A percentile compares a stretch with the other conserved stretches of the same genome.
phyloP scores from a whole-genome alignment of 257 asterid genomes.

The Rauvolfia tetraphylla region DNA sequence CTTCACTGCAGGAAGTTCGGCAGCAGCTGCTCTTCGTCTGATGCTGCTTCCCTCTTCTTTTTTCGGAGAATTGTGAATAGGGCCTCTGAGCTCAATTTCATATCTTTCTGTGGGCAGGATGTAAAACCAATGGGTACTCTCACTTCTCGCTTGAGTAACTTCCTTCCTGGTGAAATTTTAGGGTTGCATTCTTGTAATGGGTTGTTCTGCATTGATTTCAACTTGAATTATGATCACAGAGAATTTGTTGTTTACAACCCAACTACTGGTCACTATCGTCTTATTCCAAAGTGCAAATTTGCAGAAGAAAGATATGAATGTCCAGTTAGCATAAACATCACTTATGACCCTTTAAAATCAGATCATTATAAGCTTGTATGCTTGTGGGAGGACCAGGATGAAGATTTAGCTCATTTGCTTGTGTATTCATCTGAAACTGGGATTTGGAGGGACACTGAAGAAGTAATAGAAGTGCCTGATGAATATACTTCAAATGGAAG shows the following conservation, averaged over 20 bases:
- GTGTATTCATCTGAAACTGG: constrained; percentile 13
- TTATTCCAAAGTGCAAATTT: constrained; percentile 1
- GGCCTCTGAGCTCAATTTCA: not conserved
- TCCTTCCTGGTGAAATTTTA: too few species aligned
- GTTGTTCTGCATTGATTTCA: constrained; percentile 6
- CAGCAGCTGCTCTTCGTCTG: not conserved
- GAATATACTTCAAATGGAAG: too few species aligned
- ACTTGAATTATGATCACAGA: not conserved
- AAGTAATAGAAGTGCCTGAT: not conserved
- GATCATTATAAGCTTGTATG: constrained; percentile 14
- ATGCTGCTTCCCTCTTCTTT: constrained; percentile 1
- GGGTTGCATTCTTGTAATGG: constrained; percentile 16
- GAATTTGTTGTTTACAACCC: constrained; percentile 25
- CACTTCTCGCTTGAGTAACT: not conserved
- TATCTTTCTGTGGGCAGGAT: not conserved
- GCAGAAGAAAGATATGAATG: not conserved
- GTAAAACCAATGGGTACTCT: not conserved
- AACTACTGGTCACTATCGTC: constrained; percentile 8
- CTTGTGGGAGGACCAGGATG: not conserved
- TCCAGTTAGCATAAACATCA: constrained; percentile 6
- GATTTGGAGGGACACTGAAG: constrained; percentile 9
- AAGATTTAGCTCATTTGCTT: not conserved
- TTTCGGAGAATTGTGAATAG: too few species aligned
- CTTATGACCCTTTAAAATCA: constrained; percentile 15
- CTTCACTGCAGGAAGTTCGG: constrained; percentile 3